Conservation (phyloP, 208 protist species). For the Herpetomonas samuelpessoai region DNA sequence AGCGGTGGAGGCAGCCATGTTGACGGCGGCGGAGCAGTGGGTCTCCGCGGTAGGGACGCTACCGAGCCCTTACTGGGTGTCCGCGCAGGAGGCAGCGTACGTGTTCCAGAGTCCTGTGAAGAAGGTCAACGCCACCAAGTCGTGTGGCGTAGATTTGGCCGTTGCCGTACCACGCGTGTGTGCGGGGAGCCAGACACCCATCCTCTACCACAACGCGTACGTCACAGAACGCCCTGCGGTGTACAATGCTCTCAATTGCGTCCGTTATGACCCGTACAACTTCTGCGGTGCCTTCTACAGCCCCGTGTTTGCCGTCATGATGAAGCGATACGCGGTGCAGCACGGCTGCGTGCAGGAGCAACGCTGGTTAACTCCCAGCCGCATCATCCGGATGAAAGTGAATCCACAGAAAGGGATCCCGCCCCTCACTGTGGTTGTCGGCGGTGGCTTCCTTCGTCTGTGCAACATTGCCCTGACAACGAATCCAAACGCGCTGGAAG, state of each 20-base stretch:
- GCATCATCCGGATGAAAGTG: conserved; percentile 11
- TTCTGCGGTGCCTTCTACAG: conserved; percentile 38
- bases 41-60: neutral
- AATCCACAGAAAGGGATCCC: conserved; percentile 6
- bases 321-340: conserved; percentile 59
- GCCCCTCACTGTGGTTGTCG: conserved; percentile 18
- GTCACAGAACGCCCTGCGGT: conserved; percentile 23
- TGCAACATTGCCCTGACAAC: conserved; percentile 46
- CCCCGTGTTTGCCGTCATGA: conserved; percentile 28
- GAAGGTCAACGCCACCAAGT: conserved; percentile 4
- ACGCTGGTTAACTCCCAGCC: conserved; percentile 48
- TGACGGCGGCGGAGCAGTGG: conserved; percentile 6
- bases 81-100: conserved; percentile 47
- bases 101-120: conserved; percentile 46
- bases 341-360: conserved; percentile 42
- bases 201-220: conserved; percentile 51
- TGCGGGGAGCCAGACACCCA: conserved; percentile 3
- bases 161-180: conserved; percentile 10
- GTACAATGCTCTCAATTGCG: conserved; percentile 38
- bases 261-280: conserved; percentile 66
- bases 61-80: conserved; percentile 48
- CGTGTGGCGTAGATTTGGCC: no score
- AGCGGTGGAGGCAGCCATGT: conserved; percentile 18
- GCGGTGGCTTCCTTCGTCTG: conserved; percentile 13
- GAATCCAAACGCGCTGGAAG: neutral